Base-by-base conservation (phyloP, 1,284 basidiomycete genomes). In the Rhodotorula mucilaginosa region DNA sequence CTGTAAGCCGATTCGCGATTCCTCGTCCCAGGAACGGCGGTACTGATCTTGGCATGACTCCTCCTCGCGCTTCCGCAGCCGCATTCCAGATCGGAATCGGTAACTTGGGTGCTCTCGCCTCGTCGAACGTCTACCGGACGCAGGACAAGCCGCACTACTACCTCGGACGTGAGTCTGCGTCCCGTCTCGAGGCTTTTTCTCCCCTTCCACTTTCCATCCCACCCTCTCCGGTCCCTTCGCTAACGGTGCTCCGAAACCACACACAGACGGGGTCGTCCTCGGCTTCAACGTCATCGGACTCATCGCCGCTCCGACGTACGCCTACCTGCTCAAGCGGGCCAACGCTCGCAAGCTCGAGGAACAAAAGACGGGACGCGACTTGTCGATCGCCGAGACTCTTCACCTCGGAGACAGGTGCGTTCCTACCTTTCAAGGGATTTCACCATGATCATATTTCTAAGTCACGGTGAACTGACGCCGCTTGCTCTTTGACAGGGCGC, bases 241-340 rank as follows among this genome's bases (percentile, higher is more conserved):
- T 26, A 26, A 26, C 26, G 26, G 26, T 26, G 26, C 26, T 26
- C 26, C 26, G 1, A 26, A 26, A 26, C 26, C 26, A 26, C 26
- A 26, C 26, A 26, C 26, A 89, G 88, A 89, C 77, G 87, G 81
- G 3, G 70, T 88, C n/a, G 87, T 88, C 78, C 79, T 90, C 48
- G 88, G 88, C 84, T 88, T 90, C 70, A 83, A 89, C 46, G 85
- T 84, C 4, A 85, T 90, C 57, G 88, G 89, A 0, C 82, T 88
- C 74, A 82, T 89, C 51, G 77, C 78, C 59, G 77, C 87, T 0
- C 85, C 87, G 0, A 78, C 85, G 26, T 82, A 85, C 29, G 84
- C 87, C 0, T 63, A 86, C 10, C 69, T 81, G 3, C 89, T 90
- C 77, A 83, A 67, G 51, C 82, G 84, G 26, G 87, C 88, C 77